A percentile compares a stretch with the other conserved stretches of the same genome.
These are phyloP conservation scores for Amanita thiersii DNA, from an alignment of 768 basidiomycete genomes.

Conservation along the genomic window DNA sequence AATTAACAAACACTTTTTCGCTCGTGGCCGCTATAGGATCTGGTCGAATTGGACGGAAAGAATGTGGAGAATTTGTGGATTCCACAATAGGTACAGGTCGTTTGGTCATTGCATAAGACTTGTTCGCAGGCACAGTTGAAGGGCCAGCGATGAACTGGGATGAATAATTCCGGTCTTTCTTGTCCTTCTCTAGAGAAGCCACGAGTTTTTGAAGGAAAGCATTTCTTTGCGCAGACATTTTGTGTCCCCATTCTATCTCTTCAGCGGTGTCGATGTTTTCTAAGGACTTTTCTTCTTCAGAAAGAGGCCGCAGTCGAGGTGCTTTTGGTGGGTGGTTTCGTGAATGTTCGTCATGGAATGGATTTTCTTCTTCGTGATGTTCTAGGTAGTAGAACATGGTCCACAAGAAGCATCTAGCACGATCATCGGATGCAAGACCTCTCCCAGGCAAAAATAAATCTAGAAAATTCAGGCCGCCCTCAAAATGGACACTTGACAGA, in stretches of 20 bases:
- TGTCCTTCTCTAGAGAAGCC: constrained; percentile 42
- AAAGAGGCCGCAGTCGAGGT: constrained; percentile 50
- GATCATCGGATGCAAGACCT: constrained; percentile 59
- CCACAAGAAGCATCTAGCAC: constrained; percentile 79
- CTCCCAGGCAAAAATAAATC: constrained; percentile 77
- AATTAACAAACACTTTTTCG: constrained; percentile 5
- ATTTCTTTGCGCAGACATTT: constrained; percentile 68
- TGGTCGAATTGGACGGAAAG: neutral
- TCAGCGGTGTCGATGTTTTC: constrained; percentile 78
- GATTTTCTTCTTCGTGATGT: constrained; percentile 52
- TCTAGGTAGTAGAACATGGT: constrained; percentile 79
- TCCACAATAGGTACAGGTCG: constrained; percentile 1
- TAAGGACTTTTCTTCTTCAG: constrained; percentile 39
- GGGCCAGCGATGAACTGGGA: constrained; percentile 39
- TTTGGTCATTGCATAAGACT: neutral
- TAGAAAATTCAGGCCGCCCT: constrained; percentile 64
- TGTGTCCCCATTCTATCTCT: constrained; percentile 70
- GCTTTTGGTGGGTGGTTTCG: constrained; percentile 50
- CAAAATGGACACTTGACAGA: constrained; percentile 63
- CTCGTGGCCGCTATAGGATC: neutral
- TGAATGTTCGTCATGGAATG: constrained; percentile 66
- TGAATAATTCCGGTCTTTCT: constrained; percentile 32
- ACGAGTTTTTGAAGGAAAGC: constrained; percentile 66
- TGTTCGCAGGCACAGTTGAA: neutral
- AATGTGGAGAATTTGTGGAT: neutral